Base-by-base conservation (phyloP, 2,329 filamentous ascomycete species). In the Diaporthe nobilis region DNA sequence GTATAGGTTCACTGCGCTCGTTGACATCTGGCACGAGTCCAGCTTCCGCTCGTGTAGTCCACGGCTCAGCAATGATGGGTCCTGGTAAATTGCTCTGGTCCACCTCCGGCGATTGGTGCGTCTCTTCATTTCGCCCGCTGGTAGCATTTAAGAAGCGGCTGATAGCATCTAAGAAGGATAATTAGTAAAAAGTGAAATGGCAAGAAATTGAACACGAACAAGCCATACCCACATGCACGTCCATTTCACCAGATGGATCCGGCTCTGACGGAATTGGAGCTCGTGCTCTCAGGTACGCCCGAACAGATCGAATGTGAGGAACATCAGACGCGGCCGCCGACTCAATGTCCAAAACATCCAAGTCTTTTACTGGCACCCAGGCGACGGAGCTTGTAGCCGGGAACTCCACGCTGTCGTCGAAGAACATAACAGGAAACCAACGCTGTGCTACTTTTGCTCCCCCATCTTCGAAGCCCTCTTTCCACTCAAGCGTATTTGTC, bases 401-500 rank as follows among this genome's bases (percentile, higher is more conserved):
- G 28, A 63, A 63, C 8, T 44, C 7, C 60, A 20, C 1, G 39
- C 39, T 15, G 42, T 65, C 61, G 25, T 49, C 61, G 10, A 65
- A 65, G 25, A 47, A 65, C 61, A 65, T 22, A 42, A 65, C 39
- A 65, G 61, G 61, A 28, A 49, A 65, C 5, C 6, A 5, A 65
- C 42, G 61, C 25, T 65, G 42, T 49, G 42, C 42, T 49, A 65
- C 39, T 34, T 49, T 65, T 49, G 8, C 42, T 65, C 61, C 61
- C 42, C 61, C 61, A 47, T 65, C 17, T 65, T 65, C 61, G 42
- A 65, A 65, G 42, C 42, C 61, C 8, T 65, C 61, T 34, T 49
- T 2, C 61, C 61, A 65, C 61, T 49, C 42, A 34, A 65, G 42
- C 28, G 25, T n/a, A 20, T 34, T 47, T 49, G 42, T 65, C 17